phyloP scores from a whole-genome alignment of 257 asterid species.

The Ehretia macrophylla region DNA sequence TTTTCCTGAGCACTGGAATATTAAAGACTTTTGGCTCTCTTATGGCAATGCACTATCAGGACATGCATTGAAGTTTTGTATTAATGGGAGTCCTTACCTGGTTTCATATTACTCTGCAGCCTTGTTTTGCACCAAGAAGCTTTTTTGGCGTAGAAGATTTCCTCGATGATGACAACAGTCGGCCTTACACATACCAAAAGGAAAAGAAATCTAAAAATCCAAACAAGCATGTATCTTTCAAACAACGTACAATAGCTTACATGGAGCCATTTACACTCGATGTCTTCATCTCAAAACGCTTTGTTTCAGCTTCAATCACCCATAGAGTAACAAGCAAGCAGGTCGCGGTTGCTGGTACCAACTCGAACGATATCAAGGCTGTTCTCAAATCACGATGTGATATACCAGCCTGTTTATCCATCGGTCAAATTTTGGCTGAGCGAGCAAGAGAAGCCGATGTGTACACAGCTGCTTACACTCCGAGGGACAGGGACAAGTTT shows the following conservation, averaged over 20 bases:
- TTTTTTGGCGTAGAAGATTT: constrained; percentile 95
- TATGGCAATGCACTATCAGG: too few relatives aligned
- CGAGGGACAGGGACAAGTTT: constrained; percentile 85
- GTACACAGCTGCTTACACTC: constrained; percentile 79
- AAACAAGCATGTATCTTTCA: constrained; percentile 75
- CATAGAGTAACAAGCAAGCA: constrained; percentile 94
- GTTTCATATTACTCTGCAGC: constrained; percentile 35
- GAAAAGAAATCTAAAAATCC: constrained; percentile 77
- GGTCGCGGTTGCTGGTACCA: constrained; percentile 96
- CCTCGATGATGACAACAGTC: constrained; percentile 78
- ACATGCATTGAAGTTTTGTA: neutral
- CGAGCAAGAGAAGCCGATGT: constrained; percentile 94
- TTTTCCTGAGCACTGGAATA: too few relatives aligned
- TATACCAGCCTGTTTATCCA: constrained; percentile 81
- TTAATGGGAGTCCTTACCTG: neutral
- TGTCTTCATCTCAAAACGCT: constrained; percentile 81
- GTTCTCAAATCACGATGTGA: constrained; percentile 76
- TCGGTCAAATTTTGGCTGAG: constrained; percentile 73
- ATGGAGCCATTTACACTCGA: constrained; percentile 95
- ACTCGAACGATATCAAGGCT: constrained; percentile 93
- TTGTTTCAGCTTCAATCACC: constrained; percentile 87
- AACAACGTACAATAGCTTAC: constrained; percentile 81
- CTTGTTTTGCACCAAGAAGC: constrained; percentile 69
- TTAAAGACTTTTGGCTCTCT: too few relatives aligned
- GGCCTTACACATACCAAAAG: constrained; percentile 84